Base-by-base conservation (phyloP, 768 basidiomycete genomes). In the Xerocomus brunneocitrinus region DNA sequence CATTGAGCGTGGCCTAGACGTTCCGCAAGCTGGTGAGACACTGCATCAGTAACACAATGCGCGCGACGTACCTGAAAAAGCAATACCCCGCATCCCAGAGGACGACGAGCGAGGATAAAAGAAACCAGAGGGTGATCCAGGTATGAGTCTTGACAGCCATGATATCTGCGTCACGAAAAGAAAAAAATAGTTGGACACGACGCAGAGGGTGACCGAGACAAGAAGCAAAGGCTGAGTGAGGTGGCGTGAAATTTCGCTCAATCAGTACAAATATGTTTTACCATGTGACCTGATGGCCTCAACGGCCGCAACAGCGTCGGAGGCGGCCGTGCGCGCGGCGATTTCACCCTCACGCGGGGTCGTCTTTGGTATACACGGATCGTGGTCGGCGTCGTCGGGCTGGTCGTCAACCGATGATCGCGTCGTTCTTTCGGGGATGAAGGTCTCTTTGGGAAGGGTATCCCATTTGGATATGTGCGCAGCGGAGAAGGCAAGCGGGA, bases 1-100 rank as follows among this genome's bases (percentile, higher is more conserved):
- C 84, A 94, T 89, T 4, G 91, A 93, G 22, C 91, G 80, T 19
- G 92, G 92, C 35, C 91, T 91, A 54, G n/a, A 38, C 1, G 13
- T 49, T 8, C 9, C 19, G 6, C 13, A 19, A 56, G 14, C 6
- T 14, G 3, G 42, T 47, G 45, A 53, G 49, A 7, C 12, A 12
- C 24, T 1, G 3, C 19, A 16, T 8, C 6, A 2, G n/a, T 4
- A 35, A 24, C 5, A 30, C 8, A 13, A 12, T 12, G 28, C 1
- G 7, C 3, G 14, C 25, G 31, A 38, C 10, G 13, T 31, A 88
- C 90, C 90, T 78, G 76, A 87, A 78, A 54, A 91, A 82, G 62
- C 88, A 90, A 66, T 89, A 93, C n/a, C 76, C 74, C 1, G 73
- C 87, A 76, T 93, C 90, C 91, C 90, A 93, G 50, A 80, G 57